phyloP scores from a whole-genome alignment of 805 yeast genomes.

The Priceomyces carsonii region DNA sequence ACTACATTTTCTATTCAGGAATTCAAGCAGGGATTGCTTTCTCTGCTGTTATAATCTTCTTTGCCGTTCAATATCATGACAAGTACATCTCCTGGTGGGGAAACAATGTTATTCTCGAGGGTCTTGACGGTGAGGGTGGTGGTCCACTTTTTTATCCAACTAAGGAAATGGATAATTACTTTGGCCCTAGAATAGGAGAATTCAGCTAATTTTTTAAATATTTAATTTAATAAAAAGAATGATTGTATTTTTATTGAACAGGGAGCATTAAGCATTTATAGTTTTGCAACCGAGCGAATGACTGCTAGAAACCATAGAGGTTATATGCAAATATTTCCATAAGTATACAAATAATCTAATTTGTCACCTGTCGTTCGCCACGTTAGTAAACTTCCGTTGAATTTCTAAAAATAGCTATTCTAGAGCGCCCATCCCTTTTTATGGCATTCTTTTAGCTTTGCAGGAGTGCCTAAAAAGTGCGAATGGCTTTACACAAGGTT shows the following conservation, averaged over 20 bases:
- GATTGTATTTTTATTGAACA: neutral
- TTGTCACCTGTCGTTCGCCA: no score
- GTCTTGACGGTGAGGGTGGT: conserved; percentile 9
- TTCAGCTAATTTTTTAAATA: neutral
- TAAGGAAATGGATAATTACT: conserved; percentile 30
- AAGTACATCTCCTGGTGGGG: conserved; percentile 64
- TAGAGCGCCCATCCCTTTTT: no score
- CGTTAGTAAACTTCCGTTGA: no score
- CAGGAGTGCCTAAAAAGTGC: no score
- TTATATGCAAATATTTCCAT: no score
- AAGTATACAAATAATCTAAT: no score
- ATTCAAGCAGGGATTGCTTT: conserved; percentile 46
- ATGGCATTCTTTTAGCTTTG: no score
- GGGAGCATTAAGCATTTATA: no score
- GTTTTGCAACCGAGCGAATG: no score
- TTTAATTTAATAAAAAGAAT: neutral
- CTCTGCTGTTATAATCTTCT: conserved; percentile 39
- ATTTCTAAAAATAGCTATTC: no score
- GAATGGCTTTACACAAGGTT: no score
- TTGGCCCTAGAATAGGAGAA: conserved; percentile 31
- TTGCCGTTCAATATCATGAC: conserved; percentile 18
- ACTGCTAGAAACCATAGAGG: no score
- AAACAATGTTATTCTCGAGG: conserved; percentile 35
- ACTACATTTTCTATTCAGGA: conserved; percentile 47
- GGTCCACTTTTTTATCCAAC: conserved; percentile 17